A percentile compares a stretch with the other conserved stretches of the same genome.
Evolutionary conservation across 495 filamentous ascomycete genomes (phyloP).

Genomic region (Aspergillus funiculosus): DNA sequence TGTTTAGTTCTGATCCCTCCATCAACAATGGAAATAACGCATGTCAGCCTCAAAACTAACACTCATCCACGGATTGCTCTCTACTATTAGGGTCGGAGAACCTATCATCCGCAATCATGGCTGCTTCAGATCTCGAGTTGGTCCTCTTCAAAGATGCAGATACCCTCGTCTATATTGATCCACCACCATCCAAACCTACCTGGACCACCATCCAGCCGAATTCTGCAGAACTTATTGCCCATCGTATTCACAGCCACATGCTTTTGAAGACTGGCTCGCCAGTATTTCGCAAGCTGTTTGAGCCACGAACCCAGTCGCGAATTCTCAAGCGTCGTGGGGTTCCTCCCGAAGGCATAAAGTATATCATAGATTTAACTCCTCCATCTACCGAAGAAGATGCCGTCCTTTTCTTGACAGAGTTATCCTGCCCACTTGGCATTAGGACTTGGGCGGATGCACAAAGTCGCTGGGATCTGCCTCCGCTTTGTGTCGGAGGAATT

Average conservation of each 20-base stretch:
- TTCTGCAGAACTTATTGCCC: slow-evolving; percentile 22
- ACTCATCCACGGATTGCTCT: too few relatives aligned
- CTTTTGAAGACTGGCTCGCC: slow-evolving; percentile 44
- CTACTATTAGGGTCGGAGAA: too few relatives aligned
- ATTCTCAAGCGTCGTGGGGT: slow-evolving; percentile 27
- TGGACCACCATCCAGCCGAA: slow-evolving; percentile 18
- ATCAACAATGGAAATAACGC: too few relatives aligned
- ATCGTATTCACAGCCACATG: slow-evolving; percentile 42
- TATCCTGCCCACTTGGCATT: slow-evolving; percentile 52
- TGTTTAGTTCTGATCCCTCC: background rate
- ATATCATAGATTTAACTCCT: slow-evolving; percentile 58
- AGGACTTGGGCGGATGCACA: slow-evolving; percentile 36
- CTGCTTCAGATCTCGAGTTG: slow-evolving; percentile 6
- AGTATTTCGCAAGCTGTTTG: slow-evolving; percentile 45
- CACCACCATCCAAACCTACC: slow-evolving; percentile 22
- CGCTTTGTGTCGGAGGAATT: slow-evolving; percentile 27
- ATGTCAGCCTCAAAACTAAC: too few relatives aligned
- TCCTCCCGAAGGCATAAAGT: slow-evolving; percentile 45
- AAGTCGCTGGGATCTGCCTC: slow-evolving; percentile 44
- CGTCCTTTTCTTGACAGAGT: slow-evolving; percentile 48
- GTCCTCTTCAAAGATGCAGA: slow-evolving; percentile 39
- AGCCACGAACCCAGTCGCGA: slow-evolving; percentile 27
- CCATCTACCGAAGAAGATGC: slow-evolving; percentile 54
- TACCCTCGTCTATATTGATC: slow-evolving; percentile 53
- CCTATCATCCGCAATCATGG: too few relatives aligned